These are phyloP conservation scores for Chlorella vulgaris DNA, from an alignment of 139 green algal genomes.

Conservation along the genomic window DNA sequence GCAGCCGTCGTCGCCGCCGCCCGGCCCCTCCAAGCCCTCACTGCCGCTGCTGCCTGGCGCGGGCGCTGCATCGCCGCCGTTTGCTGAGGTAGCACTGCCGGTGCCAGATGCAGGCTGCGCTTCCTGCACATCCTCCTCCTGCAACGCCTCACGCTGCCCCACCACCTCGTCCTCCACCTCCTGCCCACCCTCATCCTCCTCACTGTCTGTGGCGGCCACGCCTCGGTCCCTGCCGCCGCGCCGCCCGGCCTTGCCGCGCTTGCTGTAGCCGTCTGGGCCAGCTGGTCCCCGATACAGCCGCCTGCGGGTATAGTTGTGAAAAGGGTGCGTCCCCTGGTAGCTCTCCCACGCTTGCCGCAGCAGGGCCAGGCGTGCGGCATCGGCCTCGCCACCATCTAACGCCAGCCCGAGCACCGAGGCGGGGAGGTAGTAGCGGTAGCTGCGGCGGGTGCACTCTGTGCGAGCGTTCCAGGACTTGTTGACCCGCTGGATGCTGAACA, in stretches of 20 bases:
- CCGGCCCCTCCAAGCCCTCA: background rate
- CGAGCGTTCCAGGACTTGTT: conserved; percentile 51
- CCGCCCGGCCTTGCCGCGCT: background rate
- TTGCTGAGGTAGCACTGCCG: background rate
- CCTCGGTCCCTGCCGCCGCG: no score
- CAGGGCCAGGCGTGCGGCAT: conserved; percentile 22
- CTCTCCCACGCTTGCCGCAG: conserved; percentile 41
- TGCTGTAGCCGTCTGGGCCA: background rate
- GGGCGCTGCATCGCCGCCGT: background rate
- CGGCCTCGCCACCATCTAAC: conserved; percentile 17
- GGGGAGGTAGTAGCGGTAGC: conserved; percentile 65
- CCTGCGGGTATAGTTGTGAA: conserved; percentile 71
- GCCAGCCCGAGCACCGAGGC: conserved; percentile 32
- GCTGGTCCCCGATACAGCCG: conserved; percentile 48
- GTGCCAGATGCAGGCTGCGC: no score
- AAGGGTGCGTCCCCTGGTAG: conserved; percentile 57
- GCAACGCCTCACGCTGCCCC: background rate
- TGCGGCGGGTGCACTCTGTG: conserved; percentile 36
- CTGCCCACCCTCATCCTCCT: background rate
- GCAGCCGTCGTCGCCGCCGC: background rate
- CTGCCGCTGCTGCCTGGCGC: background rate
- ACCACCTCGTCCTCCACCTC: background rate
- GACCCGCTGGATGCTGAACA: conserved; percentile 60
- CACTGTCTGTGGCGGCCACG: background rate
- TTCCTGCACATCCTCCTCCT: background rate